These are phyloP conservation scores for Rhizophagus clarus DNA, from an alignment of 192 early-diverging fungal species.

Conservation along the genomic window DNA sequence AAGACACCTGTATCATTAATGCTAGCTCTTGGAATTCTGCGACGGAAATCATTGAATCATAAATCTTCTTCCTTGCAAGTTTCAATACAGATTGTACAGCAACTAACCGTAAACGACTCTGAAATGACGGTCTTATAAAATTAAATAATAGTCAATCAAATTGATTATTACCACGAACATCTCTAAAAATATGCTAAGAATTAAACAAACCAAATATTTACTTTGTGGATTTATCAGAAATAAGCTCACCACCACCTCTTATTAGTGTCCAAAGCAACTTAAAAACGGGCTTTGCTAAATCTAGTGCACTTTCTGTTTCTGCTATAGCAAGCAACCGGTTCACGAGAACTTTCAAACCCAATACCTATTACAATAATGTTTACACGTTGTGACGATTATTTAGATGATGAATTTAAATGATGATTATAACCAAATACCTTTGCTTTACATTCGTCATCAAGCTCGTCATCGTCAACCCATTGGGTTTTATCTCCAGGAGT, in stretches of 20 bases:
- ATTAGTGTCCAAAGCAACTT: constrained; percentile 66
- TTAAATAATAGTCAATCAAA: neutral
- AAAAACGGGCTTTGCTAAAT: constrained; percentile 53
- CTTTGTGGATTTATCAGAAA: constrained; percentile 50
- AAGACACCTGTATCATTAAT: constrained; percentile 59
- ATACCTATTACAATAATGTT: constrained; percentile 45
- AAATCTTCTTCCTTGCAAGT: constrained; percentile 53
- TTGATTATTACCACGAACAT: neutral
- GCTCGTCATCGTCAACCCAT: constrained; percentile 64
- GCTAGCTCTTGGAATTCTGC: constrained; percentile 61
- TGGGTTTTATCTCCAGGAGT: constrained; percentile 46
- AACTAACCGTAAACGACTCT: constrained; percentile 68
- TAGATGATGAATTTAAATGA: neutral
- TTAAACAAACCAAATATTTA: neutral
- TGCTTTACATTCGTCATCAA: constrained; percentile 58
- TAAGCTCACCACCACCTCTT: constrained; percentile 66
- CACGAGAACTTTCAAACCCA: constrained; percentile 66
- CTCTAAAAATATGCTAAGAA: neutral
- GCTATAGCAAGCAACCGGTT: constrained; percentile 60
- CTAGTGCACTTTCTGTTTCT: constrained; percentile 40
- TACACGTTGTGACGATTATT: neutral
- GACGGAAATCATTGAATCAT: constrained; percentile 55
- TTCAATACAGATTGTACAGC: constrained; percentile 68
- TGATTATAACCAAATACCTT: constrained; percentile 46
- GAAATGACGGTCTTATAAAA: constrained; percentile 43